Evolutionary conservation across 352 stramenopile genomes (phyloP).

Genomic region (Pythium plurisporium): DNA sequence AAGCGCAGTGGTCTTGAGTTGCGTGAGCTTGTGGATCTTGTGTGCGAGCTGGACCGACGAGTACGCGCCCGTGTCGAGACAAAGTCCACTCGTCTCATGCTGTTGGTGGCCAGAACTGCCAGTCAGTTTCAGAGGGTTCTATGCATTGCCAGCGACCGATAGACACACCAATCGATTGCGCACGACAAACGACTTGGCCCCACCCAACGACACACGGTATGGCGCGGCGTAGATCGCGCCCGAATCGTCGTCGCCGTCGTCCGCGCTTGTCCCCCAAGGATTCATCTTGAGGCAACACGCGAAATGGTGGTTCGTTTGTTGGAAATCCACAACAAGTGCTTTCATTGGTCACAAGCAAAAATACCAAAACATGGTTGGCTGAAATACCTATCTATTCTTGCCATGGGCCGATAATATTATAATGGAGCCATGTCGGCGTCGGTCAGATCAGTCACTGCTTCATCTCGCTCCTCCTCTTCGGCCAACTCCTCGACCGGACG

Average conservation of each 20-base stretch:
- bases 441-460: too few species aligned
- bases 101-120: background rate
- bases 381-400: conserved; percentile 14
- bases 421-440: conserved; percentile 20
- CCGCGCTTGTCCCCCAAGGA: conserved; percentile 26
- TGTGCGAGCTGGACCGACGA: conserved; percentile 28
- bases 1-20: conserved; percentile 21
- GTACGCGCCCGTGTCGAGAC: conserved; percentile 9
- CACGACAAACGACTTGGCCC: conserved; percentile 35
- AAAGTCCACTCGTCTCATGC: conserved; percentile 1
- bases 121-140: background rate
- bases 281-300: conserved; percentile 31
- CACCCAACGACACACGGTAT: conserved; percentile 30
- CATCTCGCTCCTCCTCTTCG: too few species aligned
- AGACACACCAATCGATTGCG: conserved; percentile 29
- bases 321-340: background rate
- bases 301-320: background rate
- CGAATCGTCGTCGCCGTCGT: conserved; percentile 4
- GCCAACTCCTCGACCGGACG: too few species aligned
- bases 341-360: background rate
- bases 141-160: background rate
- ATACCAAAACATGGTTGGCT: conserved; percentile 3
- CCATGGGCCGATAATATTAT: too few species aligned
- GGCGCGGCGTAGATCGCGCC: background rate
- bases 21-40: conserved; percentile 18